Evolutionary conservation across 768 basidiomycete species (phyloP).

Genomic region (Pleurotus salmoneostramineus): DNA sequence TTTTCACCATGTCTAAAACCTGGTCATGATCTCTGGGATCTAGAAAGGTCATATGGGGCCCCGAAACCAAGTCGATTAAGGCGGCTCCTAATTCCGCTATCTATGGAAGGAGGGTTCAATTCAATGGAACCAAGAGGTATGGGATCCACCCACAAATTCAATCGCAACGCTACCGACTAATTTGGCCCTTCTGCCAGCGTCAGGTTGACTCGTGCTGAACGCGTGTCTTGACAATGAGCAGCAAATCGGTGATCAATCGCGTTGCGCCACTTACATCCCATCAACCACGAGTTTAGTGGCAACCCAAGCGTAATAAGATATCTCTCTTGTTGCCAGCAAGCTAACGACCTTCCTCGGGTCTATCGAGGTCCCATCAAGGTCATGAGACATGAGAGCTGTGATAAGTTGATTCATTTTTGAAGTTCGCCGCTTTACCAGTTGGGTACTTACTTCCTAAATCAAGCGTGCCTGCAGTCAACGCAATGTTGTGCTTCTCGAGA

Average conservation of each 20-base stretch:
- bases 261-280: slow-evolving; percentile 5
- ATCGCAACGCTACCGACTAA: slow-evolving; percentile 13
- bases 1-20: slow-evolving; percentile 31
- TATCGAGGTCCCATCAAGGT: slow-evolving; percentile 24
- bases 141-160: slow-evolving; percentile 22
- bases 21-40: slow-evolving; percentile 43
- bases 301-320: slow-evolving; percentile 27
- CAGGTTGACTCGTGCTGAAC: not conserved
- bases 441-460: slow-evolving; percentile 37
- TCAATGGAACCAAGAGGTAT: not conserved
- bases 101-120: slow-evolving; percentile 22
- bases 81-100: slow-evolving; percentile 45
- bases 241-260: not conserved
- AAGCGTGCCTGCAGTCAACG: slow-evolving; percentile 37
- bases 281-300: slow-evolving; percentile 25
- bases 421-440: slow-evolving; percentile 3
- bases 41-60: slow-evolving; percentile 47
- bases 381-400: slow-evolving; percentile 17
- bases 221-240: not conserved
- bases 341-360: slow-evolving; percentile 16
- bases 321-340: slow-evolving; percentile 11
- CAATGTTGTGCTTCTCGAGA: slow-evolving; percentile 21
- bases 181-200: not conserved
- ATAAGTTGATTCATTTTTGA: not conserved
- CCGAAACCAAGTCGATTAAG: slow-evolving; percentile 38